phyloP scores from a whole-genome alignment of 2,329 filamentous ascomycete genomes.

The Trichothecium roseum region DNA sequence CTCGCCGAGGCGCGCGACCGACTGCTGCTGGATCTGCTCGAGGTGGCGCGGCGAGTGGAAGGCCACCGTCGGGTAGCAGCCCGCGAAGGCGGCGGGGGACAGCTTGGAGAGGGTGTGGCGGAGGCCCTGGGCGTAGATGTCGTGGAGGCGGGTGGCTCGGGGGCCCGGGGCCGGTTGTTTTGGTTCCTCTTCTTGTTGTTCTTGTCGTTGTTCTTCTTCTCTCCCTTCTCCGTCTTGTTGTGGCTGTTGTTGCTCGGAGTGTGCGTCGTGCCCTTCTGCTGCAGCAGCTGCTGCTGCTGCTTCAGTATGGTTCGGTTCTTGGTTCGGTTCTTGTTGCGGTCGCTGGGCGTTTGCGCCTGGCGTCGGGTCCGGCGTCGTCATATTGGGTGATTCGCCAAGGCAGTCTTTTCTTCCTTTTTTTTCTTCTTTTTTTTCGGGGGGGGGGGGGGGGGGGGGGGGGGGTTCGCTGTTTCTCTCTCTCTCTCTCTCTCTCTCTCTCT shows the following conservation, averaged over 20 bases:
- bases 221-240: background rate
- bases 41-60: slow-evolving; percentile 38
- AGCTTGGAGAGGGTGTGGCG: slow-evolving; percentile 44
- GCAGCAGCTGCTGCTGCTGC: no score
- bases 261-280: no score
- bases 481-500: no score
- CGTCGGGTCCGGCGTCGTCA: slow-evolving; percentile 1
- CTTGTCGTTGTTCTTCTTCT: slow-evolving; percentile 3
- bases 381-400: background rate
- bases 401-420: background rate
- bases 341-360: background rate
- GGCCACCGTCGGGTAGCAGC: slow-evolving; percentile 53
- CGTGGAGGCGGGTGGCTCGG: slow-evolving; percentile 43
- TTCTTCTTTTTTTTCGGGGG: no score
- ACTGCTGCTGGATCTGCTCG: slow-evolving; percentile 44
- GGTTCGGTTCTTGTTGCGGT: background rate
- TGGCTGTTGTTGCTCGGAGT: background rate
- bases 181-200: slow-evolving; percentile 1
- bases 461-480: no score
- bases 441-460: no score
- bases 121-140: slow-evolving; percentile 42
- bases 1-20: slow-evolving; percentile 43
- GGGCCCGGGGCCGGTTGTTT: slow-evolving; percentile 38
- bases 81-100: slow-evolving; percentile 44
- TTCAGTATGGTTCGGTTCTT: background rate